Evolutionary conservation across 2,329 filamentous ascomycete genomes (phyloP).

Genomic region (Colletotrichum limetticola): DNA sequence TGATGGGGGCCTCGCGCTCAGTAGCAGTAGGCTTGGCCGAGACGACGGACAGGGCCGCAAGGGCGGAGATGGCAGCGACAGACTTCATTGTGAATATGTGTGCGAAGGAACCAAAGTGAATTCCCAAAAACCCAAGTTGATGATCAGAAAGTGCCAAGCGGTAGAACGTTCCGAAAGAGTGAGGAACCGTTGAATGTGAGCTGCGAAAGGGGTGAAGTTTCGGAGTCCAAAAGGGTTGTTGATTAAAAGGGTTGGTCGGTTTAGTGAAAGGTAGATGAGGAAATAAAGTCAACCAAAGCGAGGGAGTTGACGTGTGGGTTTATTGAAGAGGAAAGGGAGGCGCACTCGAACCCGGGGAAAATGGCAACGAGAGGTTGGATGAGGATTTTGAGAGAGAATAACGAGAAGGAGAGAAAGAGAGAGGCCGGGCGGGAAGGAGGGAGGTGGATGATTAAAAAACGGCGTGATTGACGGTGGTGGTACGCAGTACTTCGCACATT

Average conservation of each 20-base stretch:
- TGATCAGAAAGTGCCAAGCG: constrained; percentile 29
- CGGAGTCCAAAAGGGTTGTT: constrained; percentile 21
- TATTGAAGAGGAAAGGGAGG: constrained; percentile 24
- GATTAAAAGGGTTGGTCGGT: constrained; percentile 35
- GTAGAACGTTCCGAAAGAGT: constrained; percentile 11
- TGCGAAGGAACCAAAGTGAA: constrained; percentile 22
- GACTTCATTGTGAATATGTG: constrained; percentile 58
- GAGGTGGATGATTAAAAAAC: constrained; percentile 33
- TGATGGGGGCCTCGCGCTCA: constrained; percentile 57
- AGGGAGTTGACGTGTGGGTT: constrained; percentile 30
- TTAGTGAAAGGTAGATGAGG: constrained; percentile 17
- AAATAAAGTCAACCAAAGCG: constrained; percentile 35
- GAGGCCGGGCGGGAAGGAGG: constrained; percentile 24
- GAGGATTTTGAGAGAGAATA: constrained; percentile 9
- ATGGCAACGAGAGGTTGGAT: constrained; percentile 28
- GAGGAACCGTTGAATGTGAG: constrained; percentile 15
- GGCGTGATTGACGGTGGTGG: constrained; percentile 28
- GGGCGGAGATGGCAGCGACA: constrained; percentile 56
- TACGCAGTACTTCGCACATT: neutral
- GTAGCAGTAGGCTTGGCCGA: constrained; percentile 62
- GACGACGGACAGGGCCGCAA: constrained; percentile 58
- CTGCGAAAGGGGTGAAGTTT: constrained; percentile 11
- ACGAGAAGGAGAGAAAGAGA: constrained; percentile 8
- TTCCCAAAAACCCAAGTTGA: constrained; percentile 27
- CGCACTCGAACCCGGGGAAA: constrained; percentile 26